A percentile compares a stretch with the other conserved stretches of the same genome.
Evolutionary conservation across 257 asterid genomes (phyloP).

Genomic region (Solanum pimpinellifolium): DNA sequence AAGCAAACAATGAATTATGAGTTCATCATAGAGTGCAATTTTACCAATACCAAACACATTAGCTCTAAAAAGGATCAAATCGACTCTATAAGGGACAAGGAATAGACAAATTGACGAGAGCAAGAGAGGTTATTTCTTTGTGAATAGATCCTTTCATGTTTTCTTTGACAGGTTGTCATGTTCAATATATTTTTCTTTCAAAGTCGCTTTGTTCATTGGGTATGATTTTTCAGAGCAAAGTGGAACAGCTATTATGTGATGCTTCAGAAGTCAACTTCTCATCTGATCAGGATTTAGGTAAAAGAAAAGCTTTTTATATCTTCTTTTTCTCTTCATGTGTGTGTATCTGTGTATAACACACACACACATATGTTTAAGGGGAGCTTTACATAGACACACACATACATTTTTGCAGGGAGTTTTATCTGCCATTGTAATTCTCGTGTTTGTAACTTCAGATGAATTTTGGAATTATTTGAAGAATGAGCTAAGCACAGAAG

Average conservation of each 20-base stretch:
- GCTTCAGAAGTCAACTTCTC: constrained; percentile 25
- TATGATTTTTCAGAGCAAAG: constrained; percentile 30
- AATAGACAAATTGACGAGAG: background rate
- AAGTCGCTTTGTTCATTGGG: background rate
- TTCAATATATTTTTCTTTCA: background rate
- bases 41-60: background rate
- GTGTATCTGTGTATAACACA: background rate
- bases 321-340: background rate
- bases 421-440: background rate
- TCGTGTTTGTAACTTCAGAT: constrained; percentile 19
- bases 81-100: background rate
- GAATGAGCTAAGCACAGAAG: constrained; percentile 42
- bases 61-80: background rate
- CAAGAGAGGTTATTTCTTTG: background rate
- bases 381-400: background rate
- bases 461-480: constrained; percentile 36
- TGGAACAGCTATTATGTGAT: constrained; percentile 26
- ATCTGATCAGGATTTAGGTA: constrained; percentile 43
- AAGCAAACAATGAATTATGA: background rate
- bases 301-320: background rate
- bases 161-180: background rate
- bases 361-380: background rate
- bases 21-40: background rate
- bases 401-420: background rate
- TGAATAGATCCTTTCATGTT: background rate